Percentiles rank a stretch among this genome's conserved stretches.
Evolutionary conservation across 176 grass and related monocot species (phyloP).

Genomic region (Bolboschoenus planiculmis): DNA sequence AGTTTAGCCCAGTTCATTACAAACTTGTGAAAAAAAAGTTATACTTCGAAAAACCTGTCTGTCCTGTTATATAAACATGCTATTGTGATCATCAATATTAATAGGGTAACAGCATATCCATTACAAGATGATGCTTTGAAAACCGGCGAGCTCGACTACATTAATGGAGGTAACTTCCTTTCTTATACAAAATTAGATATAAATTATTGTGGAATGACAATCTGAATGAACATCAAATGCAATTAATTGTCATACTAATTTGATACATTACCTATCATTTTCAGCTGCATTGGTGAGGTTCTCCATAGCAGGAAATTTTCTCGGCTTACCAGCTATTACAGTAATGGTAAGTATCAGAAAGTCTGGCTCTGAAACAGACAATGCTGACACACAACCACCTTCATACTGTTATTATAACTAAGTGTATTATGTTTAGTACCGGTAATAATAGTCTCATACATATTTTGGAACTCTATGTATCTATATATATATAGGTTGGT

Average conservation of each 20-base stretch:
- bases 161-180: conserved; percentile 62
- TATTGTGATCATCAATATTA: neutral
- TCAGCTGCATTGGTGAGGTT: conserved; percentile 73
- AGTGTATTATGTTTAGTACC: too few species aligned
- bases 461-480: neutral
- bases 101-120: conserved; percentile 61
- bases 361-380: neutral
- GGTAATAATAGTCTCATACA: neutral
- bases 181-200: neutral
- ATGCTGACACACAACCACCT: neutral
- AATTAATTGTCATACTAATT: neutral
- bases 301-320: conserved; percentile 89
- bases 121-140: conserved; percentile 46
- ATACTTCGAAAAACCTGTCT: neutral
- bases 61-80: neutral
- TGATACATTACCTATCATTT: neutral
- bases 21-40: neutral
- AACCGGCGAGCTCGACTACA: conserved; percentile 87
- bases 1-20: neutral
- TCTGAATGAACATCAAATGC: neutral
- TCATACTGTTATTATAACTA: too few species aligned
- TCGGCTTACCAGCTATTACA: conserved; percentile 82
- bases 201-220: neutral
- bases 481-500: conserved; percentile 36
- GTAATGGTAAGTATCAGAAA: conserved; percentile 32